A percentile compares a stretch with the other conserved stretches of the same genome.
phyloP scores from a whole-genome alignment of 1,284 basidiomycete genomes.

The Malassezia equina region DNA sequence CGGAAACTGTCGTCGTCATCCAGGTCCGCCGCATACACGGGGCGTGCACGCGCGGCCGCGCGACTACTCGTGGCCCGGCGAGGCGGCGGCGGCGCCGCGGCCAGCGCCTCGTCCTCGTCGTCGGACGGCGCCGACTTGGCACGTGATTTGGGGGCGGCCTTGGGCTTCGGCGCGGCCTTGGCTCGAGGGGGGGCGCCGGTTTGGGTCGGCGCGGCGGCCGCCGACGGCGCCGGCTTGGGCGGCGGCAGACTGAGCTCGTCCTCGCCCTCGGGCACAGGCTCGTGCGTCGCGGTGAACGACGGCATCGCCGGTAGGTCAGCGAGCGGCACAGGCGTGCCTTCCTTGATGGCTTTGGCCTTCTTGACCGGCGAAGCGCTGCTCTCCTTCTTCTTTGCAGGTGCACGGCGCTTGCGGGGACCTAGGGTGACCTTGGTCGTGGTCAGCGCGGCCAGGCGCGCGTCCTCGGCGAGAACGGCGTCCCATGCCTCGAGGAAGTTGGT shows the following conservation, averaged over 20 bases:
- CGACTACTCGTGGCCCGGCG: conserved; percentile 12
- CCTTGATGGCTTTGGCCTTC: conserved; percentile 12
- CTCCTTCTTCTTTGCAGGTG: conserved; percentile 18
- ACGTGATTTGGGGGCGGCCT: neutral
- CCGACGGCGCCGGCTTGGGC: conserved; percentile 11
- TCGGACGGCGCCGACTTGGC: neutral
- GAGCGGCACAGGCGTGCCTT: neutral
- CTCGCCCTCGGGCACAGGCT: conserved; percentile 24
- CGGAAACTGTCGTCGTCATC: conserved; percentile 1
- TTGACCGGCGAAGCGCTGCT: conserved; percentile 7
- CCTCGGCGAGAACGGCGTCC: conserved; percentile 56
- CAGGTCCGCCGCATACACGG: conserved; percentile 3
- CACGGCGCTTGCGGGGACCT: conserved; percentile 19
- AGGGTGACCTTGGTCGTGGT: conserved; percentile 16
- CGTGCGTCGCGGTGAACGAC: conserved; percentile 12
- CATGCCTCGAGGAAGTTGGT: conserved; percentile 73
- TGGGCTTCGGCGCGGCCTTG: neutral
- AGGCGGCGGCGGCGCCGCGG: conserved; percentile 2
- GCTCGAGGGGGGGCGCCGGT: neutral
- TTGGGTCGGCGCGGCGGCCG: conserved; percentile 1
- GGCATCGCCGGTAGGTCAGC: neutral
- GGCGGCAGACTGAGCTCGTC: conserved; percentile 19
- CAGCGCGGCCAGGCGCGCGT: conserved; percentile 52
- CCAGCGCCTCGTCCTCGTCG: conserved; percentile 4
- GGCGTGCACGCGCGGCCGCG: conserved; percentile 8